These are phyloP conservation scores for Stephania cephalantha DNA, from an alignment of 164 flowering plant species.

Conservation along the genomic window DNA sequence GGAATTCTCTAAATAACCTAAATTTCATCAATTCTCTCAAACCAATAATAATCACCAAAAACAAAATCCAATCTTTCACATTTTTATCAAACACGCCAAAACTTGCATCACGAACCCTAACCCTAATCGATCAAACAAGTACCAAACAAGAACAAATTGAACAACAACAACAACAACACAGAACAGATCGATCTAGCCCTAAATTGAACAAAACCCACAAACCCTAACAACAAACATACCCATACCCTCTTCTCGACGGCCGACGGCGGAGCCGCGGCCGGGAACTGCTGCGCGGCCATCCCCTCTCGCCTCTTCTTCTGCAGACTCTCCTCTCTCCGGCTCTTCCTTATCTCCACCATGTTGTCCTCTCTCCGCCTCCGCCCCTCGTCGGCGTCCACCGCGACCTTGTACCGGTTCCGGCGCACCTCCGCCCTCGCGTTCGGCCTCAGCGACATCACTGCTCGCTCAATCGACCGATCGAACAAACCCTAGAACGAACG, in stretches of 20 bases:
- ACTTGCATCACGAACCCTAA: not conserved
- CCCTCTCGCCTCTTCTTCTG: constrained; percentile 79
- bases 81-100: too few relatives aligned
- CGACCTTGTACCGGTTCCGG: constrained; percentile 75
- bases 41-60: too few relatives aligned
- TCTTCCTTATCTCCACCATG: constrained; percentile 82
- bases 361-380: constrained; percentile 70
- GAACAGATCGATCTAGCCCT: constrained; percentile 6
- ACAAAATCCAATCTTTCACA: too few relatives aligned
- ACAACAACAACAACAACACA: not conserved
- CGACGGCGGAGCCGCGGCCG: constrained; percentile 29
- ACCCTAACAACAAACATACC: not conserved
- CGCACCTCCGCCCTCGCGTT: constrained; percentile 61
- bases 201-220: not conserved
- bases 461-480: not conserved
- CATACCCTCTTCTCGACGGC: constrained; percentile 47
- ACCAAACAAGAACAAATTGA: not conserved
- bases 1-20: too few relatives aligned
- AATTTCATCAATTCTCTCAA: too few relatives aligned
- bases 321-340: constrained; percentile 58
- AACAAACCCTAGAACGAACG: constrained; percentile 1
- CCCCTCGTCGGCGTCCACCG: constrained; percentile 81
- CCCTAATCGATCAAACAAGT: not conserved
- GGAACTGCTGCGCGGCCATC: constrained; percentile 39
- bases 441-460: constrained; percentile 66